phyloP scores from a whole-genome alignment of 352 stramenopile species.

The Stramenopiles sp. region DNA sequence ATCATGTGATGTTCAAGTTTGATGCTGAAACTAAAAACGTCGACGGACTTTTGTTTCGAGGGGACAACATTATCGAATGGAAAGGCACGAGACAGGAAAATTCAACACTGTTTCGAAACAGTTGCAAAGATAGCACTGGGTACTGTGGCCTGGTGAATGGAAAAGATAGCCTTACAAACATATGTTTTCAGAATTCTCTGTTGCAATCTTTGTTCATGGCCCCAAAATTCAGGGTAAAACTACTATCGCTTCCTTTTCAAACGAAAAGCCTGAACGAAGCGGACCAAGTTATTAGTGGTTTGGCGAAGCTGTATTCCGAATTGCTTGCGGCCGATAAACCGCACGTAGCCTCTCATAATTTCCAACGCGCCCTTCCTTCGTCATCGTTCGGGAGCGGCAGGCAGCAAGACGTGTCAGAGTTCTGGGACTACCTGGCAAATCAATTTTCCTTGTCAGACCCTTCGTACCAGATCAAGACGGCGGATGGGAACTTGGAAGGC shows the following conservation, averaged over 20 bases:
- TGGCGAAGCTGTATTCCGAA: neutral
- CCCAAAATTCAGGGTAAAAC: conserved; percentile 44
- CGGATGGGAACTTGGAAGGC: neutral
- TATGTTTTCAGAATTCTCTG: conserved; percentile 70
- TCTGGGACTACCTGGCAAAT: neutral
- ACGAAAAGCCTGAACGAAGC: conserved; percentile 18
- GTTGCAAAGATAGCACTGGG: neutral
- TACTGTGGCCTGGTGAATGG: conserved; percentile 62
- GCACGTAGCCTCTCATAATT: neutral
- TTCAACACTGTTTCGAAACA: neutral
- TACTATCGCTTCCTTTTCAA: conserved; percentile 33
- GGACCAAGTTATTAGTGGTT: neutral
- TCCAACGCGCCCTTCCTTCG: neutral
- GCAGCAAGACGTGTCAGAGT: neutral
- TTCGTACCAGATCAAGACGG: too few relatives aligned
- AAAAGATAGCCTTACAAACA: conserved; percentile 61
- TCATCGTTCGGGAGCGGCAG: neutral
- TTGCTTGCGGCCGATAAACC: neutral
- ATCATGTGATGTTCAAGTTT: neutral
- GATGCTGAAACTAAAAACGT: neutral
- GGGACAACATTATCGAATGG: neutral
- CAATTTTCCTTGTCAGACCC: too few relatives aligned
- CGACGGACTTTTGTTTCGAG: neutral
- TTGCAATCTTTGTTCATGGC: conserved; percentile 61
- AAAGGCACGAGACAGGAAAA: neutral